phyloP scores from a whole-genome alignment of 2,329 filamentous ascomycete genomes.

The Raffaelea deltoideospora region DNA sequence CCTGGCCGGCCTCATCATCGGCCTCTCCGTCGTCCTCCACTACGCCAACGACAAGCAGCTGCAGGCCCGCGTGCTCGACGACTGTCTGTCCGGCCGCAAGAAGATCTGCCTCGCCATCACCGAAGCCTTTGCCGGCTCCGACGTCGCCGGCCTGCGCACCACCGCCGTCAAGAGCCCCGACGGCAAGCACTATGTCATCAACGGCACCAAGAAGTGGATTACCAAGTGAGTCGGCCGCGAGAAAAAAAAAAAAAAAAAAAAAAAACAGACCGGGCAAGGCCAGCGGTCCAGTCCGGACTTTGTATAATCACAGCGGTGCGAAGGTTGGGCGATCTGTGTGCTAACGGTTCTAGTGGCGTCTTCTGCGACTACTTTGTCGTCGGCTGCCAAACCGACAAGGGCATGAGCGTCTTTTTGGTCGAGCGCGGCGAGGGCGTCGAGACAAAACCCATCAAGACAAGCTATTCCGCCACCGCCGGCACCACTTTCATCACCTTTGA shows the following conservation, averaged over 20 bases:
- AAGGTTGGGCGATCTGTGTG: too few relatives aligned
- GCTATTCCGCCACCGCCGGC: slow-evolving; percentile 64
- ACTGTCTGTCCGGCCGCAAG: slow-evolving; percentile 67
- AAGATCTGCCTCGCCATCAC: slow-evolving; percentile 82
- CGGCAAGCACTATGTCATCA: slow-evolving; percentile 56
- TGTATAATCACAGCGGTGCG: too few relatives aligned
- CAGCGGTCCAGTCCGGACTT: too few relatives aligned
- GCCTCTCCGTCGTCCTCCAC: slow-evolving; percentile 64
- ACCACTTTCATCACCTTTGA: slow-evolving; percentile 72
- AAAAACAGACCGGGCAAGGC: too few relatives aligned
- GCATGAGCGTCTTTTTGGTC: slow-evolving; percentile 63
- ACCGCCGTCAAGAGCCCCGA: slow-evolving; percentile 64
- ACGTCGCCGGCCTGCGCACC: slow-evolving; percentile 66
- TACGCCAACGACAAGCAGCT: slow-evolving; percentile 55
- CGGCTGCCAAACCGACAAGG: slow-evolving; percentile 64
- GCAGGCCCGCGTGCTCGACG: slow-evolving; percentile 51
- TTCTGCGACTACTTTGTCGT: slow-evolving; percentile 75
- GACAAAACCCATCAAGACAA: slow-evolving; percentile 65
- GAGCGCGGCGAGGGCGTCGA: slow-evolving; percentile 59
- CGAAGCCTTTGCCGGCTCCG: slow-evolving; percentile 73
- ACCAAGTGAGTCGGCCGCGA: slow-evolving; percentile 39
- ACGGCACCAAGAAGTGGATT: slow-evolving; percentile 75
- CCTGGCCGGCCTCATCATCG: slow-evolving; percentile 76
- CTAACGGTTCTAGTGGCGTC: slow-evolving; percentile 21
- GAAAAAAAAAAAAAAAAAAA: too few relatives aligned